Percentiles rank a stretch among this genome's conserved stretches.
These are phyloP conservation scores for Podosphaera aphanis DNA, from an alignment of 2,329 filamentous ascomycete species.

Conservation along the genomic window DNA sequence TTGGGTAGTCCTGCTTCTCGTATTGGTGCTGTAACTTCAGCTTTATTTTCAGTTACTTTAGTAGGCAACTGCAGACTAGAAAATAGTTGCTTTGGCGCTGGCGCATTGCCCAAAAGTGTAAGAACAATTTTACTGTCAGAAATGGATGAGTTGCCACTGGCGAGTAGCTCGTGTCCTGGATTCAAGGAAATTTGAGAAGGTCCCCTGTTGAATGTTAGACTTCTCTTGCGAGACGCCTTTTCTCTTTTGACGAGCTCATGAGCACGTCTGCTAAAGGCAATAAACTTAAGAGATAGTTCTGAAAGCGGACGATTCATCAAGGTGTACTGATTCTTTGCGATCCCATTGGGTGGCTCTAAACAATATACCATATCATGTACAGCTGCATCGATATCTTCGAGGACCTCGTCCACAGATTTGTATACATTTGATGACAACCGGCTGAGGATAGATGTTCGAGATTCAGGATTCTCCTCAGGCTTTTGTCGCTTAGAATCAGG, in stretches of 20 bases:
- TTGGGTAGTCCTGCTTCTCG: constrained; percentile 46
- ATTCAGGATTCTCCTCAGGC: constrained; percentile 21
- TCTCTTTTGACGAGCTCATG: constrained; percentile 39
- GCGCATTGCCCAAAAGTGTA: constrained; percentile 54
- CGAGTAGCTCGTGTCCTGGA: constrained; percentile 1
- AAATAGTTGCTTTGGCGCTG: constrained; percentile 56
- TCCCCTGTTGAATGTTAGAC: constrained; percentile 12
- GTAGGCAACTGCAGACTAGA: constrained; percentile 49
- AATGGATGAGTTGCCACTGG: constrained; percentile 13
- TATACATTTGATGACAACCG: constrained; percentile 24
- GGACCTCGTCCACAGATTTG: constrained; percentile 39
- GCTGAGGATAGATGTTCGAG: constrained; percentile 20
- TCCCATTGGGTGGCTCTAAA: constrained; percentile 19
- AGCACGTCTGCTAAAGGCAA: constrained; percentile 34
- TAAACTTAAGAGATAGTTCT: constrained; percentile 11
- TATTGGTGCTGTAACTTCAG: constrained; percentile 21
- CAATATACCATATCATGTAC: constrained; percentile 26
- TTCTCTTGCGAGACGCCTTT: constrained; percentile 19
- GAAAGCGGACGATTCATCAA: constrained; percentile 3
- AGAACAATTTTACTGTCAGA: constrained; percentile 36
- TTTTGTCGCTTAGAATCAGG: constrained; percentile 38
- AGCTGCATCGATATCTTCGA: constrained; percentile 29
- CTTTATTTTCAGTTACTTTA: constrained; percentile 15
- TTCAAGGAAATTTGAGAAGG: constrained; percentile 1
- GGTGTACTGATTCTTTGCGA: constrained; percentile 8